These are phyloP conservation scores for Alternaria ethzedia DNA, from an alignment of 2,329 filamentous ascomycete species.

Conservation along the genomic window DNA sequence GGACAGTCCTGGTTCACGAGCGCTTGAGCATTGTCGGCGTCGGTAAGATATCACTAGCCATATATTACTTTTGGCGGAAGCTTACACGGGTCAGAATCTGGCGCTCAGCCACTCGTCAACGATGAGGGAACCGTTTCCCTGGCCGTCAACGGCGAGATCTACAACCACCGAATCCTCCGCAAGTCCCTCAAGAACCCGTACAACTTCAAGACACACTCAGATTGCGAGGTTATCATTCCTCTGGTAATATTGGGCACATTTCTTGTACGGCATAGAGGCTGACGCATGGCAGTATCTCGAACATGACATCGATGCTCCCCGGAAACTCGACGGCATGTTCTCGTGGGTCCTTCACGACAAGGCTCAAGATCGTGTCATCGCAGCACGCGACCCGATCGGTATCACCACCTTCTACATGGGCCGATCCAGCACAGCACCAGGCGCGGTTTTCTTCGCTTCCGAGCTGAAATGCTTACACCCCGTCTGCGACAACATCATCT, in stretches of 20 bases:
- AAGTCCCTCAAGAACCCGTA: constrained; percentile 84
- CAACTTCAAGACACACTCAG: constrained; percentile 97
- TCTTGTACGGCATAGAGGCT: constrained; percentile 15
- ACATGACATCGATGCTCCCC: constrained; percentile 88
- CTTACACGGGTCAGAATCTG: constrained; percentile 70
- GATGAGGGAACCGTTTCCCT: constrained; percentile 86
- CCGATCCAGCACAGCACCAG: constrained; percentile 79
- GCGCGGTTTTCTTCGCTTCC: constrained; percentile 92
- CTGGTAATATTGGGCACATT: constrained; percentile 65
- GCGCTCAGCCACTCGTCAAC: constrained; percentile 94
- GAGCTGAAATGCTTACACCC: constrained; percentile 93
- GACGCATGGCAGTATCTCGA: constrained; percentile 75
- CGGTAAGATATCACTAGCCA: constrained; percentile 64
- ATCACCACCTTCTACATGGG: constrained; percentile 98
- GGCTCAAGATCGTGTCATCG: constrained; percentile 87
- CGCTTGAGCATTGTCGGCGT: constrained; percentile 97
- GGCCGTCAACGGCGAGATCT: constrained; percentile 99
- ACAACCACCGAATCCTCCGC: constrained; percentile 96
- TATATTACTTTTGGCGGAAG: constrained; percentile 2
- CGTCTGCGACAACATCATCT: constrained; percentile 92
- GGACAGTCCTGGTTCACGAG: constrained; percentile 84
- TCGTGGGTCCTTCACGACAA: constrained; percentile 98
- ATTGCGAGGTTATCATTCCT: constrained; percentile 98
- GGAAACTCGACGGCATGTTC: constrained; percentile 98
- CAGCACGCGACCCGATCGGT: constrained; percentile 94